Evolutionary conservation across 1,139 yeast species (phyloP), one percentile per base, ranked within the genome.

Genomic region (Hemisphaericaspora xylanilytica): DNA sequence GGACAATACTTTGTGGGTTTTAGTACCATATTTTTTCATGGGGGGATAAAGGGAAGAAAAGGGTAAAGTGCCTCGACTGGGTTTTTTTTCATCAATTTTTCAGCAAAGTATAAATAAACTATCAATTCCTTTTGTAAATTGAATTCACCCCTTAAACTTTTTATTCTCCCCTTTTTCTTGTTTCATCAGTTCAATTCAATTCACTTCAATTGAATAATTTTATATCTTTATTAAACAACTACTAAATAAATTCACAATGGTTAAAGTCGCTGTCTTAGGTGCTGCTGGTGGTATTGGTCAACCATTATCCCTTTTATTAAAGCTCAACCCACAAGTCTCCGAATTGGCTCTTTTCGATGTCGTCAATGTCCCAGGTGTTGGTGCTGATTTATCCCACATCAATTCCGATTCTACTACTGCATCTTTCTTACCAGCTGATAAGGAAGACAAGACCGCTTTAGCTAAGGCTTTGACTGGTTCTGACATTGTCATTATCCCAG

Each of bases 261-360:
- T 67, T 43, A 84, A 84, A 67, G 96, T 89, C 47, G 78, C 96
- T 61, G 96, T 89, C 55, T 76, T 85, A 54, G 97, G 97, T 67
- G 97, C 96, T 55, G 89, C 90, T 53, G 97, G 98, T 69, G 98
- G 98, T 70, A 92, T 92, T 64, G 98, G 98, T 53, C 98, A 92
- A 75, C 98, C 98, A 48, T 75, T 92, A 57, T 90, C 97, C 35
- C 77, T 92, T 51, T 76, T 92, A 57, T 73, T 90, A 69, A 92
- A 92, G 74, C 75, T 87, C 57, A 88, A 90, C 78, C 81, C 78
- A 56, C 80, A 85, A 61, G 94, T 92, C 46, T 81, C 92, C 39
- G 84, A 84, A 57, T 78, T 92, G 64, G 77, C 96, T 40, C 76
- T 92, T 47, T 92, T 86, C 70, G 98, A 92, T 70, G 81, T 92